These are phyloP conservation scores for Achlya hypogyna DNA, from an alignment of 352 stramenopile species.

Conservation along the genomic window DNA sequence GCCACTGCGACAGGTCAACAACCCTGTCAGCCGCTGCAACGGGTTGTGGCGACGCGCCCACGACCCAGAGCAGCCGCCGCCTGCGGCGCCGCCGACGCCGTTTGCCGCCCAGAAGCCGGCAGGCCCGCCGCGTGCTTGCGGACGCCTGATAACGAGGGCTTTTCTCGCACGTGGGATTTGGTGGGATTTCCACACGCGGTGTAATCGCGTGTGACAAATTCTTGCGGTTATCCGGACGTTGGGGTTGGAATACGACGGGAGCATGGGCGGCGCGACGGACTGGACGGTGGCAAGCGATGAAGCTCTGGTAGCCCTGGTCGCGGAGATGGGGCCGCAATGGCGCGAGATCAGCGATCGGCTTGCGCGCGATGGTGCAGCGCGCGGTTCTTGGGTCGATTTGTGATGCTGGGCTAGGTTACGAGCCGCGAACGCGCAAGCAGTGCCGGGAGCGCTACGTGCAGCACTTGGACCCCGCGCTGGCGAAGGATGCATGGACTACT, in stretches of 20 bases:
- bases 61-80: no score
- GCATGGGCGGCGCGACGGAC: neutral
- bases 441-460: conserved; percentile 71
- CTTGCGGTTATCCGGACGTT: conserved; percentile 4
- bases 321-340: conserved; percentile 3
- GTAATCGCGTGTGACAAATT: neutral
- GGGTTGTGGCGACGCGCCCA: no score
- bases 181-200: no score
- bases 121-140: no score
- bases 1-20: neutral
- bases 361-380: conserved; percentile 29
- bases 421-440: conserved; percentile 41
- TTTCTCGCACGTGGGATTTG: no score
- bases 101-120: no score
- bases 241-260: neutral
- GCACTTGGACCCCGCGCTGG: conserved; percentile 38
- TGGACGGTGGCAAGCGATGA: conserved; percentile 47
- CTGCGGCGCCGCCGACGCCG: no score
- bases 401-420: neutral
- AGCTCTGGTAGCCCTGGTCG: conserved; percentile 36
- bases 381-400: neutral
- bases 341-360: conserved; percentile 16
- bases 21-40: neutral
- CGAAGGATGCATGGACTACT: neutral
- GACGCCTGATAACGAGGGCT: no score